Conservation (phyloP, 345 rosid genomes). For the Syzygium oleosum region DNA sequence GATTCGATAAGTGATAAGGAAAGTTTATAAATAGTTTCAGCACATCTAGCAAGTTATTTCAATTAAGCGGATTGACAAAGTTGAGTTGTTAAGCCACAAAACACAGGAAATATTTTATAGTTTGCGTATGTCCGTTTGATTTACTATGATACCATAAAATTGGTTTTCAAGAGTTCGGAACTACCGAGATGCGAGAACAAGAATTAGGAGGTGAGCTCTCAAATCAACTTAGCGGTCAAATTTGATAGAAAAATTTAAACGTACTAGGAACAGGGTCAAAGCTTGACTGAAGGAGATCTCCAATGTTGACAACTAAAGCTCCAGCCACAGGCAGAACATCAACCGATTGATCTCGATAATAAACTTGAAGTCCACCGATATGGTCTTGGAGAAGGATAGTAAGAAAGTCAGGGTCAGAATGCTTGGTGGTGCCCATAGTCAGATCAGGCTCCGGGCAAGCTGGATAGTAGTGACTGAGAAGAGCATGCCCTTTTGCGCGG, state of each 20-base stretch:
- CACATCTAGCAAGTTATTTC: background rate
- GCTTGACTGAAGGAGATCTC: constrained; percentile 54
- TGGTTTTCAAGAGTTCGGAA: background rate
- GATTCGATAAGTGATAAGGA: background rate
- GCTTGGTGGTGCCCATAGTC: constrained; percentile 41
- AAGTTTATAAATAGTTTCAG: background rate
- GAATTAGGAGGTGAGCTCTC: background rate
- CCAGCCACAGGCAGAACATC: constrained; percentile 41
- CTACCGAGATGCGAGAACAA: background rate
- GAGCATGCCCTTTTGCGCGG: constrained; percentile 23
- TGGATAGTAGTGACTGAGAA: constrained; percentile 52
- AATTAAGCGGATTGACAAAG: background rate
- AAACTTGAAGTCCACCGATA: constrained; percentile 52
- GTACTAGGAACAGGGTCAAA: background rate
- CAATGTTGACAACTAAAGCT: constrained; percentile 45
- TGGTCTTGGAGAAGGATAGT: constrained; percentile 53
- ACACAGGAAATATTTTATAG: background rate
- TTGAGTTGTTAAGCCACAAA: background rate
- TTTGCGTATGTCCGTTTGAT: background rate
- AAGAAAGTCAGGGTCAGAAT: constrained; percentile 36
- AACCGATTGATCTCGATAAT: constrained; percentile 33
- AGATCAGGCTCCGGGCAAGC: constrained; percentile 55
- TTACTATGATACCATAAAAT: background rate
- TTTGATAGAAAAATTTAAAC: background rate
- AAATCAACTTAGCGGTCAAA: background rate